Base-by-base conservation (phyloP, 2,329 filamentous ascomycete species). In the Fusarium continuum region DNA sequence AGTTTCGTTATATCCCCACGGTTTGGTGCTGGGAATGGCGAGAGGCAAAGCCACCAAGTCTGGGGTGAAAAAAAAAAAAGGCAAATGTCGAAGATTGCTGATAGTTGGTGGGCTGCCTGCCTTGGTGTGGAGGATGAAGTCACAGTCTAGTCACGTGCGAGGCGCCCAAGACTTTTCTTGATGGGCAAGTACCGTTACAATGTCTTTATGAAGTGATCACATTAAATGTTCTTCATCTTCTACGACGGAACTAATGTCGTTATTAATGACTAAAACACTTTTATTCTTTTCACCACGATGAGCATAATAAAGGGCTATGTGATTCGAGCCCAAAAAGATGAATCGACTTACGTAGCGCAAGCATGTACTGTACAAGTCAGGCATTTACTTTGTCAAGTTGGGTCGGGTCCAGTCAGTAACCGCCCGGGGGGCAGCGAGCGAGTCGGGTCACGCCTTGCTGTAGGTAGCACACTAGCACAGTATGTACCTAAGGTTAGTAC, bases 41-140 rank as follows among this genome's bases (percentile, higher is more conserved):
- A 44, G 40, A 54, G 43, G 39, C 38, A 67, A 52, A 43, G 50
- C 58, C 68, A 47, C 58, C 43, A 52, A 52, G 56, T 60, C 35
- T 29, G 36, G 35, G 35, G 39, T 55, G 52, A 26, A 50, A 44
- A 49, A 56, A 49, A 56, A 52, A 68, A 65, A 64, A 52, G 63
- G 64, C 64, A 45, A 44, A 51, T 65, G 68, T 69, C 55, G 52
- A 69, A 62, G 64, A 59, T 53, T 64, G 48, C 52, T 71, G 65
- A 62, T 69, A 59, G 67, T 68, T 71, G 64, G 70, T 72, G 70
- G 70, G 68, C 58, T 69, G 57, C 61, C 52, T 64, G 60, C 52
- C 62, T 66, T 56, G 50, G 54, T 67, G 62, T 65, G 64, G 67
- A 64, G 69, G 64, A 72, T 72, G 70, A 72, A 70, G 67, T 70